A percentile compares a stretch with the other conserved stretches of the same genome.
These are phyloP conservation scores for Metschnikowia colocasiae DNA, from an alignment of 805 yeast species.

Conservation along the genomic window DNA sequence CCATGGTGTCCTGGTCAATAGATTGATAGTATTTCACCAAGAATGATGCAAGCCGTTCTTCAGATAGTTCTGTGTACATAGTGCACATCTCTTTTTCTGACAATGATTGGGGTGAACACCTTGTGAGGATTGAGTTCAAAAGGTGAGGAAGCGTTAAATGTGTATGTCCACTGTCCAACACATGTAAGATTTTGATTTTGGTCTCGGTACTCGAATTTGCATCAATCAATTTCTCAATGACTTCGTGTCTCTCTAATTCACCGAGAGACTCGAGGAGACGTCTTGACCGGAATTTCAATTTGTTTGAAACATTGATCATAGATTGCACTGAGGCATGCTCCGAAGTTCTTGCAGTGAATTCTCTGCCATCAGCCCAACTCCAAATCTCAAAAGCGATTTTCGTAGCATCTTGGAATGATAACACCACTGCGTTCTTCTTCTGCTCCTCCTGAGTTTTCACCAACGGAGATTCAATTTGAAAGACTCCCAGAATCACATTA, in stretches of 20 bases:
- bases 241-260: constrained; percentile 67
- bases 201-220: constrained; percentile 23
- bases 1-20: constrained; percentile 71
- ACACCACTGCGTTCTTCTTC: constrained; percentile 53
- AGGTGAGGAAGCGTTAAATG: constrained; percentile 68
- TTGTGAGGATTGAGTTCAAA: constrained; percentile 49
- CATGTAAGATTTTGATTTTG: constrained; percentile 60
- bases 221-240: constrained; percentile 59
- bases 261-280: constrained; percentile 61
- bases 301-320: constrained; percentile 45
- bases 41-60: constrained; percentile 46
- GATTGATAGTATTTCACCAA: constrained; percentile 59
- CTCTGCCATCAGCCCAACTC: constrained; percentile 57
- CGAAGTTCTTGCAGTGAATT: constrained; percentile 12
- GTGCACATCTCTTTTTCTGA: constrained; percentile 41
- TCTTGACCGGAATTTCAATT: constrained; percentile 64
- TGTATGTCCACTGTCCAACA: constrained; percentile 80
- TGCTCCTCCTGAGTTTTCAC: constrained; percentile 47
- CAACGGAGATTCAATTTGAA: constrained; percentile 64
- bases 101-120: constrained; percentile 37
- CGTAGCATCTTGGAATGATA: constrained; percentile 61
- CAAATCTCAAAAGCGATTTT: constrained; percentile 59
- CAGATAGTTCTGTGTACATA: constrained; percentile 44
- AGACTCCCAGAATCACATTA: constrained; percentile 72
- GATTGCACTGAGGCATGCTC: constrained; percentile 23